Evolutionary conservation across 345 rosid species (phyloP).

Genomic region (Eutrema yunnanense): DNA sequence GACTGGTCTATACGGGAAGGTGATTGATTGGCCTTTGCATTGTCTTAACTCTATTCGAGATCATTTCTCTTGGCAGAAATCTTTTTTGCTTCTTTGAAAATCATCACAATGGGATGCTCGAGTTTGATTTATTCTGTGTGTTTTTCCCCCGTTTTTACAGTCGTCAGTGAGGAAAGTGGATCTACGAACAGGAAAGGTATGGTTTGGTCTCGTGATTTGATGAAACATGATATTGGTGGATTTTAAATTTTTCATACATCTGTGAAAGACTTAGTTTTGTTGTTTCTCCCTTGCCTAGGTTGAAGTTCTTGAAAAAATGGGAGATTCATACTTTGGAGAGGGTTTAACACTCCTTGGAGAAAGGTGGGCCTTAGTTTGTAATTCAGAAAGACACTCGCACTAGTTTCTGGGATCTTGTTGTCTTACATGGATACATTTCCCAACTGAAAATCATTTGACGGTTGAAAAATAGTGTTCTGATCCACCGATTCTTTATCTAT

Average conservation of each 20-base stretch:
- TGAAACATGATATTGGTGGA: not conserved
- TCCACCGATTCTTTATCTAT: conserved; percentile 32
- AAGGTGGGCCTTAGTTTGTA: conserved; percentile 39
- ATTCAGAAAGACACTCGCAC: not conserved
- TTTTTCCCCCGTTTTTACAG: conserved; percentile 30
- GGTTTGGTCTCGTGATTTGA: not conserved
- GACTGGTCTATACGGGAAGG: conserved; percentile 61
- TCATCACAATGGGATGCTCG: not conserved
- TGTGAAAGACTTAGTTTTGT: not conserved
- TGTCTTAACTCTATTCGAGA: not conserved
- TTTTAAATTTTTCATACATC: not conserved
- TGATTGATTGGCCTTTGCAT: conserved; percentile 15
- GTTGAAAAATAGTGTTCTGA: conserved; percentile 25
- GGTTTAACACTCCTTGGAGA: conserved; percentile 83
- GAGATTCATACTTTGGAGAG: conserved; percentile 60
- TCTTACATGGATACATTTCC: not conserved
- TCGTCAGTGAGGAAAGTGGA: conserved; percentile 78
- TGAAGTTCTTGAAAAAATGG: conserved; percentile 53
- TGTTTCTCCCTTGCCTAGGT: conserved; percentile 39
- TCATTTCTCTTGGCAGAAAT: not conserved
- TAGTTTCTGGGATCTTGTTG: not conserved
- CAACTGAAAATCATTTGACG: not conserved
- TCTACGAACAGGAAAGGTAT: conserved; percentile 78
- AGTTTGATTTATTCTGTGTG: not conserved
- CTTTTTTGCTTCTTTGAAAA: not conserved